A percentile compares a stretch with the other conserved stretches of the same genome.
Conservation (phyloP, 2,329 filamentous ascomycete genomes). For the Moelleriella libera region DNA sequence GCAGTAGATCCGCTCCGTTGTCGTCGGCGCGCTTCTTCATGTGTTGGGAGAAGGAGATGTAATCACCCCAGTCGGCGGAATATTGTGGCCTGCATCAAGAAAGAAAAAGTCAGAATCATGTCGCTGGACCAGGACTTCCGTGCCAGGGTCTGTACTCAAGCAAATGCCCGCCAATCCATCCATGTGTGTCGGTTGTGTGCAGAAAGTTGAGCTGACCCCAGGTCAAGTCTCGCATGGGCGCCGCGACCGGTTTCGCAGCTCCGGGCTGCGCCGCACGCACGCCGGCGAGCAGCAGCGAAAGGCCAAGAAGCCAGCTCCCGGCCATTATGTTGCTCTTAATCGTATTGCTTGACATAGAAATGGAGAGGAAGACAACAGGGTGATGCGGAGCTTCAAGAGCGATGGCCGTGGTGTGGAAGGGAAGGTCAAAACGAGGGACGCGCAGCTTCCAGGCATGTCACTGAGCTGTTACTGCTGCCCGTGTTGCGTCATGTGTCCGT, state of each 20-base stretch:
- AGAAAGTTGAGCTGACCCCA: conserved; percentile 96
- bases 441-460: not conserved
- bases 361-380: too few species aligned
- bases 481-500: not conserved
- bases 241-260: conserved; percentile 62
- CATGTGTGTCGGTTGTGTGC: conserved; percentile 93
- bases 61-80: conserved; percentile 95
- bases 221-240: conserved; percentile 68
- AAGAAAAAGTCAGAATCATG: not conserved
- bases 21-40: conserved; percentile 67
- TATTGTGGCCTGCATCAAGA: conserved; percentile 57
- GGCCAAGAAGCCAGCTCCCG: conserved; percentile 10
- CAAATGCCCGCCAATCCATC: conserved; percentile 88
- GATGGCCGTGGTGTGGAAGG: not conserved
- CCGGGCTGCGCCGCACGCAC: conserved; percentile 53
- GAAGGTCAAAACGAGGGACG: not conserved
- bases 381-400: too few species aligned
- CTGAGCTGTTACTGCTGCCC: too few species aligned
- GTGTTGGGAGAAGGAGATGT: conserved; percentile 80
- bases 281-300: conserved; percentile 17
- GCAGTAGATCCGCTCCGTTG: conserved; percentile 67
- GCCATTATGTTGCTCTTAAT: conserved; percentile 11
- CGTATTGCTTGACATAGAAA: not conserved
- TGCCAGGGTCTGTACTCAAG: conserved; percentile 51
- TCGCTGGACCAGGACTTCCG: not conserved